Evolutionary conservation across 345 rosid genomes (phyloP), one percentile per base, ranked within the genome.

Genomic region (Pelargonium nanum): DNA sequence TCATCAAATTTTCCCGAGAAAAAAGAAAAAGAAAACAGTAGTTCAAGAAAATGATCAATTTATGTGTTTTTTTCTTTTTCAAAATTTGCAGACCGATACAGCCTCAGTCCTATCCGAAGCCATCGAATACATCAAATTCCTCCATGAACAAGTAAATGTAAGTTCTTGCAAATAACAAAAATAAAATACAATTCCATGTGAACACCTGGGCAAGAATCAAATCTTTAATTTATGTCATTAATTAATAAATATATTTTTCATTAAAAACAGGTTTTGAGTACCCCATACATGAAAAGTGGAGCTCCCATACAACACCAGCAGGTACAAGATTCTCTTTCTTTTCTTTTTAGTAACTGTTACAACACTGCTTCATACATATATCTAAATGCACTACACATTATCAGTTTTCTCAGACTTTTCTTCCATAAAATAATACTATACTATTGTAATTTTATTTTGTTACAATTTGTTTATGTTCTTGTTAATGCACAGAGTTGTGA

Each of bases 41-140:
- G 6, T 57, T 45, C 17, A 58, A 12, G 24, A n/a, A 19, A 26
- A 53, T 51, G 19, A 2, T 53, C 12, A 34, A 53, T 40, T 16
- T 19, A 23, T 23, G 0, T 40, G 53, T 16, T 6, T 13, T 22
- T 16, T 17, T 48, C 20, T 9, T 28, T 57, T 22, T n/a, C n/a
- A n/a, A n/a, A n/a, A 22, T 40, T n/a, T 61, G 17, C 84, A 94
- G 99, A 94, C 99, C 67, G 99, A 94, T 76, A 89, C 99, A 59
- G 99, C 99, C 64, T 94, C 99, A 17, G 99, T 94, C 83, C 99
- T 94, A 28, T 83, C 97, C 63, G 99, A 94, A 78, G 97, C 91
- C 45, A 86, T 94, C 68, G 97, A 86, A 69, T 88, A 90, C 85
- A 90, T 94, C 80, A 90, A 90, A 72, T 94, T 90, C 80, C 84